Conservation (phyloP, 164 flowering plant species). For the Dillenia turbinata region DNA sequence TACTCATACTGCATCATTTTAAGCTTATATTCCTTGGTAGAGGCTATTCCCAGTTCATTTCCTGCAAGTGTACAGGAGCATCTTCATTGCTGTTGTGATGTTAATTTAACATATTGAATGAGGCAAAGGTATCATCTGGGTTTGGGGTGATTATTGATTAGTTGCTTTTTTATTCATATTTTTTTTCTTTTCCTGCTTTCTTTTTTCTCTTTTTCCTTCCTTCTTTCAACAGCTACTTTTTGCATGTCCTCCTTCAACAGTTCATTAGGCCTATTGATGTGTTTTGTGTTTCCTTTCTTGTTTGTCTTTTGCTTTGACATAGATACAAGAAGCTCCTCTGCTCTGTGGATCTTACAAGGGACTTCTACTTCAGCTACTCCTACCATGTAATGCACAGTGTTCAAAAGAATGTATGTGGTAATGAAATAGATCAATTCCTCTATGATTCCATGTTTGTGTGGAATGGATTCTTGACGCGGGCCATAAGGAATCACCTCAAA, state of each 20-base stretch:
- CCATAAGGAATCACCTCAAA: constrained; percentile 66
- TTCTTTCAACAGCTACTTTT: constrained; percentile 9
- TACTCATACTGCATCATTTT: constrained; percentile 6
- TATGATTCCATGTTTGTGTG: constrained; percentile 97
- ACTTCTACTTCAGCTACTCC: constrained; percentile 99
- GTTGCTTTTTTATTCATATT: constrained; percentile 10
- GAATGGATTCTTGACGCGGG: constrained; percentile 91
- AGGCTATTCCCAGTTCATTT: constrained; percentile 26
- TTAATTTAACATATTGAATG: constrained; percentile 41
- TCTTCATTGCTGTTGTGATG: constrained; percentile 46
- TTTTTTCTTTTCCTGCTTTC: constrained; percentile 4
- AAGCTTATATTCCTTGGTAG: constrained; percentile 19
- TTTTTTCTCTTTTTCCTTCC: constrained; percentile 7
- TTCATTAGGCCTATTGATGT: no score
- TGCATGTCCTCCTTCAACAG: not conserved
- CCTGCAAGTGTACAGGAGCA: constrained; percentile 39
- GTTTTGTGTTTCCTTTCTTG: constrained; percentile 7
- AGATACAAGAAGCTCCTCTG: constrained; percentile 99
- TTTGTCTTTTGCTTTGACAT: constrained; percentile 28
- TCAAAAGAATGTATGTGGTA: constrained; percentile 71
- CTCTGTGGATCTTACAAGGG: constrained; percentile 95
- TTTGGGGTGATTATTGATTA: constrained; percentile 21
- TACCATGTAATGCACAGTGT: constrained; percentile 91
- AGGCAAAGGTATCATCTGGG: constrained; percentile 43
- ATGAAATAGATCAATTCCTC: constrained; percentile 40